Base-by-base conservation (phyloP, 1,139 yeast species). In the Meyerozyma smithsonii region DNA sequence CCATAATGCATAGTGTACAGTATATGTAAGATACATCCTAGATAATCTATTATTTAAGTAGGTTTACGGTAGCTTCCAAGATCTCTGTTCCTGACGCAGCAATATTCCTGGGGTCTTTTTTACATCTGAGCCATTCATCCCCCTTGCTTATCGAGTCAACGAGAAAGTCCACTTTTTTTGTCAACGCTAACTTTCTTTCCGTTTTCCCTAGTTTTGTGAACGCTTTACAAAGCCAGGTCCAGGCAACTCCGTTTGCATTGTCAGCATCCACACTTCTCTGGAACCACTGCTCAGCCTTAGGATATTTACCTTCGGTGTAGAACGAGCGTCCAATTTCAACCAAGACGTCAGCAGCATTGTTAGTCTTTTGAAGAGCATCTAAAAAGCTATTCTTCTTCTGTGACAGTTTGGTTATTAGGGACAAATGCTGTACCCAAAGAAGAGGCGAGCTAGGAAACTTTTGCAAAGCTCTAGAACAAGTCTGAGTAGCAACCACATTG, bases 221-320 rank as follows among this genome's bases (percentile, higher is more conserved):
- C 42, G 59, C 79, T 33, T 72, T 69, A 52, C 74, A 77, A 38
- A 72, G 59, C 85, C 90, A 84, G 0, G 78, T 77, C 88, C 95
- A 89, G 4, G 72, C 61, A 57, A 90, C 97, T 3, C 96, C 97
- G 54, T 70, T 74, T 12, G 61, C 64, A 1, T 65, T 58, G 44
- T 82, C 80, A n/a, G 68, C 66, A 28, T 66, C 67, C 15, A 81
- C 55, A 3, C 94, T 84, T 39, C 89, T 71, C 36, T 83, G 83
- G 47, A 89, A 77, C 92, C 96, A 90, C 12, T 80, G 71, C 42
- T 69, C 66, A 0, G 95, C 89, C 48, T 81, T 82, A 2, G 73
- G 61, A 32, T 69, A 61, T 49, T 85, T 86, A 0, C 85, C 83
- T 26, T 79, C 86, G 3, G 64, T 52, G 84, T 85, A 85, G 49